Evolutionary conservation across 23 red algal genomes (phyloP), one percentile per base, ranked within the genome.

Genomic region (Gracilaria gracilis): DNA sequence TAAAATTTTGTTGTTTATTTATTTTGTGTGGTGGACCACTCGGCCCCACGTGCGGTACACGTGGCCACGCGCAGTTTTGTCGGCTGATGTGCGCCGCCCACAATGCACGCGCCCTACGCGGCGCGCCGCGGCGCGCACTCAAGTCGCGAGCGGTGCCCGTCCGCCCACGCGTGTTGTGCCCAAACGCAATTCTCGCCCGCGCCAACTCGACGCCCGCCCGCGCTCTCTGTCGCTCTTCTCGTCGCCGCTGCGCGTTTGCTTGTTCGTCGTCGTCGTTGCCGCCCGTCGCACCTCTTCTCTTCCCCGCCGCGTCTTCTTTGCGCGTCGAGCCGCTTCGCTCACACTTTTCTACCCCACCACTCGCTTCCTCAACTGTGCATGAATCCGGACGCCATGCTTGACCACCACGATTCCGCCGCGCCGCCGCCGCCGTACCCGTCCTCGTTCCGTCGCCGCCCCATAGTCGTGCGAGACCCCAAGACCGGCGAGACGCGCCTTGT

Each of bases 391-490:
- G 39, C 84, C 20, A 74, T 87, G 84, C 64, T 87, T 21, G 37
- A 70, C 46, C 62, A 87, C 48, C 84, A 67, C 84, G 65, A 61
- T 42, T 82, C 79, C 79, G 37, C 79, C 19, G 58, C 79, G 15
- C 55, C 79, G 9, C 40, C 84, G 11, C 64, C 65, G 27, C 25
- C 66, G 38, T 75, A 73, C 84, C 66, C 84, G 9, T 67, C 62
- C 32, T 73, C 61, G 16, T 86, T 75, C 55, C 86, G 86, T 27
- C 74, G 86, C 17, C 74, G 74, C 16, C 86, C 86, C 19, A 90
- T 90, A 49, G 86, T 90, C 54, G 75, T 90, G 24, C 86, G 86
- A 0, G 86, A 90, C 74, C 86, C 86, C 1, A 81, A 90, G 70
- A 90, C 86, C 27, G 86, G 86, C n/a, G 86, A 77, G 51, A 90